phyloP scores from a whole-genome alignment of 108 stramenopile genomes.

The Cyclotella kingstonii region DNA sequence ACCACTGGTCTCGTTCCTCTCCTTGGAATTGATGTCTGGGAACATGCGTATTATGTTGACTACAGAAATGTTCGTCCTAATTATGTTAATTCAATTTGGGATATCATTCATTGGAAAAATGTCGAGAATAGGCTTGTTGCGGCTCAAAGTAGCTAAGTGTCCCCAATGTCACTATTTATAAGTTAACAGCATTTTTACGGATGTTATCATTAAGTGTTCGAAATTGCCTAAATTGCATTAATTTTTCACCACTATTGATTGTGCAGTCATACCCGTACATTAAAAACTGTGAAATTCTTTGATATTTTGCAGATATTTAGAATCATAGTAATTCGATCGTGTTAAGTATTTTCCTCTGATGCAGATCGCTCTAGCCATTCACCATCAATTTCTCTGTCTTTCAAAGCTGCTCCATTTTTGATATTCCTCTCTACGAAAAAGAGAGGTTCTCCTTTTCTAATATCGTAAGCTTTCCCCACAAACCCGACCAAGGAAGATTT shows the following conservation, averaged over 20 bases:
- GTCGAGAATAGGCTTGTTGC: conserved; percentile 76
- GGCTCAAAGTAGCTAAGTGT: conserved; percentile 39
- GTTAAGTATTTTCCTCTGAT: not conserved
- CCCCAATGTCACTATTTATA: not conserved
- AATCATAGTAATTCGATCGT: not conserved
- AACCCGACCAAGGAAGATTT: conserved; percentile 56
- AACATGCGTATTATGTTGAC: conserved; percentile 87
- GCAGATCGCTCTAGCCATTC: conserved; percentile 21
- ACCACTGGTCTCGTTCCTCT: no score
- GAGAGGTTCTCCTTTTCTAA: conserved; percentile 32
- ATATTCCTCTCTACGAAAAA: conserved; percentile 35
- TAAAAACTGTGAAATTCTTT: not conserved
- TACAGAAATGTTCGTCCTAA: conserved; percentile 97
- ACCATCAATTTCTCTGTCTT: conserved; percentile 11
- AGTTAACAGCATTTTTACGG: not conserved
- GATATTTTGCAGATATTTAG: not conserved
- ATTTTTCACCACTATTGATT: no score
- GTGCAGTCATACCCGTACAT: no score
- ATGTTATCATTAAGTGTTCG: no score
- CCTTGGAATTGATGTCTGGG: conserved; percentile 98
- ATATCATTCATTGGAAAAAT: conserved; percentile 84
- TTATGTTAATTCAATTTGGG: conserved; percentile 95
- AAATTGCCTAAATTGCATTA: no score
- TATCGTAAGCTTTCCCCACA: conserved; percentile 63
- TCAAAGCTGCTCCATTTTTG: conserved; percentile 9